Conservation (phyloP, 768 basidiomycete genomes). For the Termitomyces sp. region DNA sequence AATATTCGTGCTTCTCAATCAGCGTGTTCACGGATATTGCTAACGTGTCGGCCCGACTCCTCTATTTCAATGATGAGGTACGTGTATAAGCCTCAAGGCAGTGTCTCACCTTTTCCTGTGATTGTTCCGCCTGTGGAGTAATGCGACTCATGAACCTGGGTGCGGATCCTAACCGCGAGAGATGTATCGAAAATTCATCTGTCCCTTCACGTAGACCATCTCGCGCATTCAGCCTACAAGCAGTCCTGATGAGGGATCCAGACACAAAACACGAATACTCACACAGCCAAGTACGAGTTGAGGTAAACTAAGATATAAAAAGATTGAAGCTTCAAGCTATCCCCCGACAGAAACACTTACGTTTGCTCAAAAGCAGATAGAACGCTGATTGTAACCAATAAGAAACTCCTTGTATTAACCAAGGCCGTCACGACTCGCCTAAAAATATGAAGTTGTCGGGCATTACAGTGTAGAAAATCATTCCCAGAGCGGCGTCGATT, state of each 20-base stretch:
- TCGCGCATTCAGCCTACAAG: conserved; percentile 39
- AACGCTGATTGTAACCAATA: conserved; percentile 23
- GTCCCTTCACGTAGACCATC: conserved; percentile 28
- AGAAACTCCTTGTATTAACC: not conserved
- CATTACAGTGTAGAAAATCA: conserved; percentile 44
- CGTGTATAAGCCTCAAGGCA: not conserved
- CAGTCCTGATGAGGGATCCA: not conserved
- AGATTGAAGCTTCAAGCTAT: not conserved
- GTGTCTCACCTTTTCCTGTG: conserved; percentile 8
- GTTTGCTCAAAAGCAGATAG: conserved; percentile 47
- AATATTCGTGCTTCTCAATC: conserved; percentile 3
- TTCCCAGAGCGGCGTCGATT: conserved; percentile 38
- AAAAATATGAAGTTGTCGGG: conserved; percentile 50
- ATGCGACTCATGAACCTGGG: not conserved
- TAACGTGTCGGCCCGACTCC: conserved; percentile 4
- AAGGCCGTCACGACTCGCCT: conserved; percentile 20
- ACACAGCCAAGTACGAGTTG: conserved; percentile 50
- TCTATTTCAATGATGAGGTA: not conserved
- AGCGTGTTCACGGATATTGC: conserved; percentile 11
- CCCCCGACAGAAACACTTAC: conserved; percentile 22
- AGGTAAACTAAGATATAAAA: conserved; percentile 36
- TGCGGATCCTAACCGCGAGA: conserved; percentile 25
- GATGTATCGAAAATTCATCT: conserved; percentile 36
- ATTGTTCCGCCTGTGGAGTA: not conserved
- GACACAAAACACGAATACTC: conserved; percentile 4